Evolutionary conservation across 2,329 filamentous ascomycete species (phyloP).

Genomic region (Dactylonectria estremocensis): DNA sequence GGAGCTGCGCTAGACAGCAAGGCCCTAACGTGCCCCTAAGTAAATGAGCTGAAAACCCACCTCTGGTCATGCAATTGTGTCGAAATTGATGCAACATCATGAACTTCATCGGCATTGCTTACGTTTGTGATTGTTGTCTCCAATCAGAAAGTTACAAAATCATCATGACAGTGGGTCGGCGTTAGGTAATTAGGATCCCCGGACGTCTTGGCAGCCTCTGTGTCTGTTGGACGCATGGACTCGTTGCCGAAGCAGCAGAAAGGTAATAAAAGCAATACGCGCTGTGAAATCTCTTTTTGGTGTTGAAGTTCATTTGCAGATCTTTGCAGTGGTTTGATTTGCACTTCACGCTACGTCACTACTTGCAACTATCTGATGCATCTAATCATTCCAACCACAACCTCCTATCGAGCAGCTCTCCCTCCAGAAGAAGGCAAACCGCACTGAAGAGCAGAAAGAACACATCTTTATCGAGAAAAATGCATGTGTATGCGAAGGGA

Average conservation of each 20-base stretch:
- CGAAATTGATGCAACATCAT: constrained; percentile 31
- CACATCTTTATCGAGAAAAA: background rate
- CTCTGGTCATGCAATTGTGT: background rate
- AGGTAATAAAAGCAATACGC: constrained; percentile 23
- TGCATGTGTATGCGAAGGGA: constrained; percentile 42
- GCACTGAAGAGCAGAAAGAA: background rate
- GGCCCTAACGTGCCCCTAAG: background rate
- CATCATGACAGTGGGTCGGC: constrained; percentile 19
- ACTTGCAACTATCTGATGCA: constrained; percentile 28
- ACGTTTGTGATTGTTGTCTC: constrained; percentile 32
- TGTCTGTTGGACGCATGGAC: background rate
- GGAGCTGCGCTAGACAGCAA: background rate
- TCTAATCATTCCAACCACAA: background rate
- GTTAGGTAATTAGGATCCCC: constrained; percentile 30
- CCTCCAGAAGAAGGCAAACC: constrained; percentile 37
- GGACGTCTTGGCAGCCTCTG: constrained; percentile 23
- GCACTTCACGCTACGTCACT: background rate
- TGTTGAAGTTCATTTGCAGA: background rate
- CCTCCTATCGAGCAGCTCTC: constrained; percentile 36
- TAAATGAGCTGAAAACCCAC: background rate
- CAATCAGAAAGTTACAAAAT: constrained; percentile 34
- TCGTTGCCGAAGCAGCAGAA: background rate
- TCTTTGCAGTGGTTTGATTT: background rate
- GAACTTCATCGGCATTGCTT: constrained; percentile 36
- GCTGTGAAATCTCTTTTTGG: background rate